Evolutionary conservation across 164 flowering plant genomes (phyloP), one percentile per base, ranked within the genome.

Genomic region (Cinnamomum chago): DNA sequence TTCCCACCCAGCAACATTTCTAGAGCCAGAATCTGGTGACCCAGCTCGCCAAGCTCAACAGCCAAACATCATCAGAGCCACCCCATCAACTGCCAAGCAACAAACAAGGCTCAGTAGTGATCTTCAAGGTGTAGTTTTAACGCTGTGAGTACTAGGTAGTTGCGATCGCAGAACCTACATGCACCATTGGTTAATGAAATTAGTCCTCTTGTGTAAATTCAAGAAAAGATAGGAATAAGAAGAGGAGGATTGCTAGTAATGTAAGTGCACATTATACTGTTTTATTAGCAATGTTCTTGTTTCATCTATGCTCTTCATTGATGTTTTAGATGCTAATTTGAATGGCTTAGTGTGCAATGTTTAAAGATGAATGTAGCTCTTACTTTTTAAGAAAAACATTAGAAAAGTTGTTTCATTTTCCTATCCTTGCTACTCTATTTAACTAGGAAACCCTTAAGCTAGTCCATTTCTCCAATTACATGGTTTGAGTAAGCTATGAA

Each of bases 51-150:
- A 76, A 75, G 47, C 68, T 60, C 81, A 74, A 14, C 77, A 88
- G 1, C 81, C 77, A 2, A 78, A 88, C 1, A 79, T 75, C 11
- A 50, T 72, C 2, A 75, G 84, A 73, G 58, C 81, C n/a, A 52
- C 76, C 22, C 78, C 79, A n/a, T 51, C 83, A 1, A 62, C 67
- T 20, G 72, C 30, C 69, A 75, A 64, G 30, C 73, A 73, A 50
- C 82, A 83, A 28, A 14, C 77, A 2, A 83, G 81, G 64, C 77
- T 73, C 20, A 79, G 83, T 58, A 86, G 82, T 71, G 99, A 95
- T 81, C 99, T 93, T 77, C 88, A 88, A 75, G 99, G 93, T 22
- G 90, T 93, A 23, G 90, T 89, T 70, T 81, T 95, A 62, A 86
- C 97, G 20, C 86, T 95, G 2, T 97, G 94, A 69, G 93, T 92